phyloP scores from a whole-genome alignment of 352 stramenopile genomes.

The Elongisporangium anandrum region DNA sequence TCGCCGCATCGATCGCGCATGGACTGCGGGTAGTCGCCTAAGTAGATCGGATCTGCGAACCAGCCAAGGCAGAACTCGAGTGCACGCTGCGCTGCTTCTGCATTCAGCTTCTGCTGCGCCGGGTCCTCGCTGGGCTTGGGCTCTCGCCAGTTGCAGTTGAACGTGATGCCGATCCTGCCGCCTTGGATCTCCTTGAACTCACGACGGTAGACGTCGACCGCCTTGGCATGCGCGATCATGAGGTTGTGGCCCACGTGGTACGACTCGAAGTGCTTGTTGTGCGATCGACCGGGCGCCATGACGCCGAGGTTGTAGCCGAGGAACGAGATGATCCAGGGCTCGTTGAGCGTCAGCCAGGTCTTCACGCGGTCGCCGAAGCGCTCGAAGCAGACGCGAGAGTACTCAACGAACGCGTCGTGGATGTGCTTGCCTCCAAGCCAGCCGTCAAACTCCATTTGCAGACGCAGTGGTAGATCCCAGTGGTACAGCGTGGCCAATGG shows the following conservation, averaged over 20 bases:
- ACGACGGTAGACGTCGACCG: slow-evolving; percentile 75
- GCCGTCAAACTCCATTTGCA: slow-evolving; percentile 82
- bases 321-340: slow-evolving; percentile 79
- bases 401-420: no score
- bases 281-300: slow-evolving; percentile 63
- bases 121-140: slow-evolving; percentile 39
- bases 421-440: slow-evolving; percentile 37
- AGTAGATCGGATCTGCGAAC: slow-evolving; percentile 90
- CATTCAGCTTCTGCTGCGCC: slow-evolving; percentile 47
- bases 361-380: no score
- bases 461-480: slow-evolving; percentile 23
- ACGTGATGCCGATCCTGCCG: slow-evolving; percentile 86
- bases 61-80: slow-evolving; percentile 89
- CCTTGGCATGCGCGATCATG: slow-evolving; percentile 79
- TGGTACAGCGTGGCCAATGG: slow-evolving; percentile 92
- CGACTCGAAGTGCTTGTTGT: slow-evolving; percentile 48
- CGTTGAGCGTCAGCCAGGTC: slow-evolving; percentile 93
- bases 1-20: slow-evolving; percentile 83
- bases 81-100: slow-evolving; percentile 65
- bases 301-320: slow-evolving; percentile 81
- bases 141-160: slow-evolving; percentile 88
- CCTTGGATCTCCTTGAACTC: slow-evolving; percentile 62
- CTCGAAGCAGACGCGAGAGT: no score
- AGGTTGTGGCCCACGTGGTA: slow-evolving; percentile 86
- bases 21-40: slow-evolving; percentile 89